These are phyloP conservation scores for Ustilago curta DNA, from an alignment of 1,284 basidiomycete genomes.

Conservation along the genomic window DNA sequence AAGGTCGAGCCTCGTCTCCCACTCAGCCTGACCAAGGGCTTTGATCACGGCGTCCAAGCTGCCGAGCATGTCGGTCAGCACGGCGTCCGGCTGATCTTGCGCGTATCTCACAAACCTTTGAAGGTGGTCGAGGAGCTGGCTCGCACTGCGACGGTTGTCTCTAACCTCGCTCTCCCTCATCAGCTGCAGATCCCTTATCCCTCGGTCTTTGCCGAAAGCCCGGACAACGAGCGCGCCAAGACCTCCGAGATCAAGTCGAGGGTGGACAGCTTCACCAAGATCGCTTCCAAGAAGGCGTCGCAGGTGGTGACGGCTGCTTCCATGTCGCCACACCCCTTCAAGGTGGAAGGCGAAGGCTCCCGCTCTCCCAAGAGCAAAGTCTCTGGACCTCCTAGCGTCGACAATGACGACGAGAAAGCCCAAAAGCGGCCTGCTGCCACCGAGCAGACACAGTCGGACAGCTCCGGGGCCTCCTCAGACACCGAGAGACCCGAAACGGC, in stretches of 20 bases:
- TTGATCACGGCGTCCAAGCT: slow-evolving; percentile 27
- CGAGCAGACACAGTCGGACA: slow-evolving; percentile 4
- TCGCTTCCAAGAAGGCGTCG: slow-evolving; percentile 7
- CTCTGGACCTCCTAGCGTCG: slow-evolving; percentile 28
- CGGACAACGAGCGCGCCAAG: slow-evolving; percentile 2
- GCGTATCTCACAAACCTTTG: slow-evolving; percentile 32
- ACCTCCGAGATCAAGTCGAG: slow-evolving; percentile 4
- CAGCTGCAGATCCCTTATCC: slow-evolving; percentile 45
- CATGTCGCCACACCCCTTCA: background rate
- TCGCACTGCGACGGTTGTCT: slow-evolving; percentile 27
- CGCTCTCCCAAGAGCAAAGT: slow-evolving; percentile 30
- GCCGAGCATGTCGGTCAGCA: slow-evolving; percentile 33
- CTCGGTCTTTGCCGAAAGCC: slow-evolving; percentile 27
- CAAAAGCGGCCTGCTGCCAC: background rate
- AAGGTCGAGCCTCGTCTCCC: slow-evolving; percentile 36
- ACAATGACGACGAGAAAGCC: background rate
- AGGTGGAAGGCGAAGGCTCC: slow-evolving; percentile 10
- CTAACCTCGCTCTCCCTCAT: slow-evolving; percentile 33
- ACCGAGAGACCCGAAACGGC: background rate
- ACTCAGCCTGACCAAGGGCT: slow-evolving; percentile 36
- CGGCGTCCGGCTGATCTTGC: slow-evolving; percentile 14
- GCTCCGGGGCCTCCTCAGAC: background rate
- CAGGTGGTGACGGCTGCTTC: background rate
- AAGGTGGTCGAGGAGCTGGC: slow-evolving; percentile 30
- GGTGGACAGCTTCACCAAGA: background rate